Conservation (phyloP, 2,329 filamentous ascomycete genomes). For the Plectosphaerella sp. region DNA sequence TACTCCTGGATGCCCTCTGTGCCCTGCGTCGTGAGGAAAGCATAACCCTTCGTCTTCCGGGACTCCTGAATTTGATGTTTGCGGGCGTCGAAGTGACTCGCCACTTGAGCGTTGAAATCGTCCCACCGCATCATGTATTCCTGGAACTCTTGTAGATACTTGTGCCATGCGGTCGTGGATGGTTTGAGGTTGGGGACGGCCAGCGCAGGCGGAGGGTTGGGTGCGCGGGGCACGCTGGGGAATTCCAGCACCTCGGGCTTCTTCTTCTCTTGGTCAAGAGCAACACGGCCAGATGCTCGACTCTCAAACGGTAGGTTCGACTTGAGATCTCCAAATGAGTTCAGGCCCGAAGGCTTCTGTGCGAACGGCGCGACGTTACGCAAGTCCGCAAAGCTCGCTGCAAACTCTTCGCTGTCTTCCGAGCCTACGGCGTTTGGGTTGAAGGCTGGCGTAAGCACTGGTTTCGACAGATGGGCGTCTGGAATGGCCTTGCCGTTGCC, state of each 20-base stretch:
- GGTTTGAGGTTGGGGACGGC: conserved; percentile 39
- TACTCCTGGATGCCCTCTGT: conserved; percentile 53
- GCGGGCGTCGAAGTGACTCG: conserved; percentile 51
- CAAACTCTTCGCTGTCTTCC: conserved; percentile 52
- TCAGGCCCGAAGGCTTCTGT: conserved; percentile 39
- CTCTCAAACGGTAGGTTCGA: conserved; percentile 54
- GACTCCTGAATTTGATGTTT: conserved; percentile 35
- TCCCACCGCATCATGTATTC: conserved; percentile 46
- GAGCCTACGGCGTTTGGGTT: conserved; percentile 40
- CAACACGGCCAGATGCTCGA: conserved; percentile 36
- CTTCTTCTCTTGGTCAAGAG: conserved; percentile 26
- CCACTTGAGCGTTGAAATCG: conserved; percentile 39
- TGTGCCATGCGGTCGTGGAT: conserved; percentile 37
- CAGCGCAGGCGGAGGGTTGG: conserved; percentile 38
- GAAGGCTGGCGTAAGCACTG: conserved; percentile 14
- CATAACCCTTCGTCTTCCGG: conserved; percentile 35
- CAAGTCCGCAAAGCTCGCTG: conserved; percentile 49
- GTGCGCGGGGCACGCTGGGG: conserved; percentile 44
- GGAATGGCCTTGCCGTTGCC: conserved; percentile 33
- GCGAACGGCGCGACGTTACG: conserved; percentile 52
- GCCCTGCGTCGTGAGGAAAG: conserved; percentile 38
- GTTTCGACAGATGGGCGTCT: conserved; percentile 14
- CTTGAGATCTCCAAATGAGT: conserved; percentile 51
- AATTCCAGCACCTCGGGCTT: conserved; percentile 32
- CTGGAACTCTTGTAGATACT: conserved; percentile 50